Evolutionary conservation across 768 basidiomycete genomes (phyloP).

Genomic region (Calvatia gigantea): DNA sequence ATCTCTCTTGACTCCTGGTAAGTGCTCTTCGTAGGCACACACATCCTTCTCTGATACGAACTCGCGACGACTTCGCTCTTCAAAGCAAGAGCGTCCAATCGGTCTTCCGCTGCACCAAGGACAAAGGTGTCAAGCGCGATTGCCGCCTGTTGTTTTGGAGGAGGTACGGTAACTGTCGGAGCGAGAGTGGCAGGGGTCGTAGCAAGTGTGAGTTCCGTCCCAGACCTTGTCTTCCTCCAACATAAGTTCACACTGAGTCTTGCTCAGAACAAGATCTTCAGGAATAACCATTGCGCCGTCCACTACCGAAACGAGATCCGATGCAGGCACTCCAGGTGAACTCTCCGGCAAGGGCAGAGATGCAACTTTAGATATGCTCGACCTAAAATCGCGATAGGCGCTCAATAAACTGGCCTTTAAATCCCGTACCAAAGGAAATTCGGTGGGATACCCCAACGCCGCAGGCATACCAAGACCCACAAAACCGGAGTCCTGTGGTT

Average conservation of each 20-base stretch:
- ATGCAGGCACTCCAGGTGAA: slow-evolving; percentile 8
- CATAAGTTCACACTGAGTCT: slow-evolving; percentile 55
- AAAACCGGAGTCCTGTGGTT: background rate
- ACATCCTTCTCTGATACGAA: slow-evolving; percentile 62
- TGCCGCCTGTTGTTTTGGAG: background rate
- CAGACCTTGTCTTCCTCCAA: slow-evolving; percentile 62
- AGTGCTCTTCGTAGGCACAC: slow-evolving; percentile 58
- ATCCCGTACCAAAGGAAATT: slow-evolving; percentile 16
- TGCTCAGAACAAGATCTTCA: slow-evolving; percentile 52
- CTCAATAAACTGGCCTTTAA: slow-evolving; percentile 33
- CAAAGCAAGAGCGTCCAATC: slow-evolving; percentile 34
- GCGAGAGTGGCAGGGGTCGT: background rate
- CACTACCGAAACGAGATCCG: slow-evolving; percentile 20
- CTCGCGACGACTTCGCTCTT: slow-evolving; percentile 56
- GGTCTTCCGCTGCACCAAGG: background rate
- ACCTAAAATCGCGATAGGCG: slow-evolving; percentile 46
- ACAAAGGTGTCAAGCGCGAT: background rate
- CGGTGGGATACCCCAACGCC: background rate
- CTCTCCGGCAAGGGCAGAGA: slow-evolving; percentile 28
- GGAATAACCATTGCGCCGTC: slow-evolving; percentile 32
- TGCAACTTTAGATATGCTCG: slow-evolving; percentile 41
- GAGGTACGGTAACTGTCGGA: too few relatives aligned
- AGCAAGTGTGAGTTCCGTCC: slow-evolving; percentile 35
- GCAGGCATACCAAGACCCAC: background rate
- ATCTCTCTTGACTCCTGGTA: slow-evolving; percentile 72